Conservation (phyloP, 805 yeast species). For the Starmerella geochares region DNA sequence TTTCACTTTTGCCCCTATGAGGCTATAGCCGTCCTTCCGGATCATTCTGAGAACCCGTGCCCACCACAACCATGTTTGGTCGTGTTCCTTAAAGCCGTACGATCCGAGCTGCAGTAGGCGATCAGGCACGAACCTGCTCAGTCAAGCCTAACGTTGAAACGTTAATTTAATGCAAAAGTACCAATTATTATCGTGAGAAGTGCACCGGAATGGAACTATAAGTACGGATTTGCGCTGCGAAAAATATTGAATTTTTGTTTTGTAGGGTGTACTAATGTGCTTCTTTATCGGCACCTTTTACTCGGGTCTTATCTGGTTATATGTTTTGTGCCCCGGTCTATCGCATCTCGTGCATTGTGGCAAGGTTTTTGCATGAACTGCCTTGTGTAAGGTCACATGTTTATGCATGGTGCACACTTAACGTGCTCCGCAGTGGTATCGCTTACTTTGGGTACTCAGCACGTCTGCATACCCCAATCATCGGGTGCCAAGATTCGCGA, state of each 20-base stretch:
- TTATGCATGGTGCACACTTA: not conserved
- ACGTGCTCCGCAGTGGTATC: not conserved
- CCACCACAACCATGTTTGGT: not conserved
- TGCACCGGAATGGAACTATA: no score
- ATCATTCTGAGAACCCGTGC: not conserved
- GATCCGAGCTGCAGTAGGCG: not conserved
- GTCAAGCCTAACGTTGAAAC: no score
- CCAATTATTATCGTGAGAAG: no score
- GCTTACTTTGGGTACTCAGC: not conserved
- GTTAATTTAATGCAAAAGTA: no score
- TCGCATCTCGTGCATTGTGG: not conserved
- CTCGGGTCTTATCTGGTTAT: not conserved
- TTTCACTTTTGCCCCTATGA: not conserved
- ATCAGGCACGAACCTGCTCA: not conserved
- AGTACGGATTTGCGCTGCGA: no score
- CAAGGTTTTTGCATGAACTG: not conserved
- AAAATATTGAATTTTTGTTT: no score
- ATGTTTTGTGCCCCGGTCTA: no score
- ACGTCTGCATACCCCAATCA: not conserved
- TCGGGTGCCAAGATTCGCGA: no score
- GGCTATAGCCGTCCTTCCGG: not conserved
- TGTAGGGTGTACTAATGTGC: no score
- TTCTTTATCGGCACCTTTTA: not conserved
- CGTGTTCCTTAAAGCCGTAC: conserved; percentile 1
- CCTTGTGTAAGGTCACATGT: not conserved